Evolutionary conservation across 805 yeast genomes (phyloP).

Genomic region (Ogataea minuta): DNA sequence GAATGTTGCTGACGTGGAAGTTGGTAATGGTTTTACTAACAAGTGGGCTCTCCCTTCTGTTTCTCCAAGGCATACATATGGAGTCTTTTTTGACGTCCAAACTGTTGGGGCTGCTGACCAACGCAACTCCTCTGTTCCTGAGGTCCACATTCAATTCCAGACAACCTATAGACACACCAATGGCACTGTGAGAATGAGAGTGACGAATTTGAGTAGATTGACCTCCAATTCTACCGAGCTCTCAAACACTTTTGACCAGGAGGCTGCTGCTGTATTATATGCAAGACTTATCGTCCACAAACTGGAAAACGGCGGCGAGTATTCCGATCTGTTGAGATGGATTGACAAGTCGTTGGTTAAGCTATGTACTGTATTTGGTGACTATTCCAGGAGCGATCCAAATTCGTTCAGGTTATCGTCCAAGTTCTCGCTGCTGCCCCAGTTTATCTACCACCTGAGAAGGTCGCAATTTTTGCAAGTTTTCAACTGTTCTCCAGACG

Average conservation of each 20-base stretch:
- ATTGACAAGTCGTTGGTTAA: slow-evolving; percentile 88
- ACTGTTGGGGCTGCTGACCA: slow-evolving; percentile 47
- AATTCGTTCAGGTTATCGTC: slow-evolving; percentile 78
- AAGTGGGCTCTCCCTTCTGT: slow-evolving; percentile 83
- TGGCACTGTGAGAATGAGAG: slow-evolving; percentile 84
- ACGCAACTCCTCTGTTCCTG: slow-evolving; percentile 35
- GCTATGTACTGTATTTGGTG: slow-evolving; percentile 90
- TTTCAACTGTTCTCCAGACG: slow-evolving; percentile 98
- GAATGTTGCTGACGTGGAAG: slow-evolving; percentile 86
- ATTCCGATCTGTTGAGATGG: slow-evolving; percentile 90
- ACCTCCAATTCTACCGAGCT: slow-evolving; percentile 51
- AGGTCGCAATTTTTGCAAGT: slow-evolving; percentile 95
- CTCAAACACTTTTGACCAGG: slow-evolving; percentile 85
- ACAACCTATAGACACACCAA: slow-evolving; percentile 95
- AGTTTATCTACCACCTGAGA: slow-evolving; percentile 91
- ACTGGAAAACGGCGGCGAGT: slow-evolving; percentile 71
- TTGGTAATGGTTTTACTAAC: slow-evolving; percentile 91
- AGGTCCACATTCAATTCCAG: slow-evolving; percentile 63
- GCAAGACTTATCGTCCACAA: slow-evolving; percentile 88
- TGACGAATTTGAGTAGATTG: slow-evolving; percentile 73
- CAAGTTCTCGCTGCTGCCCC: slow-evolving; percentile 87
- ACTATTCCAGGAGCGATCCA: slow-evolving; percentile 84
- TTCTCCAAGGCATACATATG: slow-evolving; percentile 87
- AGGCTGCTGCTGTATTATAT: slow-evolving; percentile 94
- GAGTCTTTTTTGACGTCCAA: slow-evolving; percentile 81